Evolutionary conservation across 371 early-diverging fungal species (phyloP), one percentile per base, ranked within the genome.

Genomic region (Mucor irregularis): DNA sequence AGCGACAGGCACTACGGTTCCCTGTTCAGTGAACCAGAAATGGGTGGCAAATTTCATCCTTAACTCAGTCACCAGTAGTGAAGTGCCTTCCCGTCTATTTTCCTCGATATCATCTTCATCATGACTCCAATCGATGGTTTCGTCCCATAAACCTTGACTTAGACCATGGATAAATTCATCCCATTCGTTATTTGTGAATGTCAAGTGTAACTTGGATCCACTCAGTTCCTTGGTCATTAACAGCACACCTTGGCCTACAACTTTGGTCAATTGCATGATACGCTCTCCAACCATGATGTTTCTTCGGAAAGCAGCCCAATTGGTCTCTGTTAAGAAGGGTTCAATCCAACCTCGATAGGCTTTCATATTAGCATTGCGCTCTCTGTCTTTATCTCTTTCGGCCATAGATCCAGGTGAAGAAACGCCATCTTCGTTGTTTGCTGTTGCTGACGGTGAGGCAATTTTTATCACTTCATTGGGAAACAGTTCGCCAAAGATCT

Each of bases 141-240:
- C 52, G 31, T 74, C 71, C 74, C 74, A 76, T 38, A 51, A 49
- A 5, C 76, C 76, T 5, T 58, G 35, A 9, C 43, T 42, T 0
- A 77, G 57, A 4, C 78, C 78, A 11, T 61, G 52, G 14, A 77
- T 66, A 31, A 77, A 77, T 71, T 71, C 73, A 25, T 74, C 75
- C 78, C 78, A 78, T 53, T 78, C 78, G 30, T 64, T 72, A 37
- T 78, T 78, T 14, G 78, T 78, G 26, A 78, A 78, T 2, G 78
- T 78, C 28, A 78, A 48, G 40, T 78, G 78, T 1, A 78, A 49
- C 39, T 78, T 78, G 16, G 75, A 74, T 14, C 78, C 78, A 47
- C 73, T 73, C 14, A 78, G 42, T 55, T 78, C 78, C 44, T 78
- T 78, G 35, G 78, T 78, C 75, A 78, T 74, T 31, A 74, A 35